Evolutionary conservation across 2,329 filamentous ascomycete species (phyloP).

Genomic region (Acrodontium crateriforme): DNA sequence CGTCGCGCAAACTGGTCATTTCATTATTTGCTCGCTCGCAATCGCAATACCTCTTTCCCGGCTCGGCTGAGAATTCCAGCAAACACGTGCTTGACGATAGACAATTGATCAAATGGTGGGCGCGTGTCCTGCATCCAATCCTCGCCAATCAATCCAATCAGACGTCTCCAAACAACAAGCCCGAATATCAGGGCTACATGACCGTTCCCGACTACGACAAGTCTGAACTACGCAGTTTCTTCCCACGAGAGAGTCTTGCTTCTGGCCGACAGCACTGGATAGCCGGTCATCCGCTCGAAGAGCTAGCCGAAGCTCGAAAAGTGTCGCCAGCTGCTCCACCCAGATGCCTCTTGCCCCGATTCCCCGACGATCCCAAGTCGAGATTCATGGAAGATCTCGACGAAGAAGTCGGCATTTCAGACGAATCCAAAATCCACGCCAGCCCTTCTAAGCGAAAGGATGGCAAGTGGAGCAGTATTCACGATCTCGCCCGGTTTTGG

Average conservation of each 20-base stretch:
- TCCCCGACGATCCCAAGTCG: slow-evolving; percentile 90
- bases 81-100: slow-evolving; percentile 92
- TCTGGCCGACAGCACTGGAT: slow-evolving; percentile 27
- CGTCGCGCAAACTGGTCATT: slow-evolving; percentile 44
- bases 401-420: slow-evolving; percentile 42
- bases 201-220: slow-evolving; percentile 75
- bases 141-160: slow-evolving; percentile 31
- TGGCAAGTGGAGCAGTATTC: slow-evolving; percentile 72
- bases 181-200: slow-evolving; percentile 50
- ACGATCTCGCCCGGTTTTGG: slow-evolving; percentile 85
- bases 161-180: too few relatives aligned
- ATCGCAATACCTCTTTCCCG: slow-evolving; percentile 87
- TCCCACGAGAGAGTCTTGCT: slow-evolving; percentile 40
- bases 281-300: slow-evolving; percentile 57
- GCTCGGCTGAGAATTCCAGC: slow-evolving; percentile 66
- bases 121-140: slow-evolving; percentile 67
- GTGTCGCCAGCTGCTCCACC: slow-evolving; percentile 50
- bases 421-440: slow-evolving; percentile 18
- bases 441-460: slow-evolving; percentile 35
- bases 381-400: slow-evolving; percentile 82
- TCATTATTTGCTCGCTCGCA: slow-evolving; percentile 89
- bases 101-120: slow-evolving; percentile 92
- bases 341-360: slow-evolving; percentile 69
- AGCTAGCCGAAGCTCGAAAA: slow-evolving; percentile 49
- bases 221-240: slow-evolving; percentile 59